A percentile compares a stretch with the other conserved stretches of the same genome.
Evolutionary conservation across 2,329 filamentous ascomycete species (phyloP).

Genomic region (Sporothrix luriei): DNA sequence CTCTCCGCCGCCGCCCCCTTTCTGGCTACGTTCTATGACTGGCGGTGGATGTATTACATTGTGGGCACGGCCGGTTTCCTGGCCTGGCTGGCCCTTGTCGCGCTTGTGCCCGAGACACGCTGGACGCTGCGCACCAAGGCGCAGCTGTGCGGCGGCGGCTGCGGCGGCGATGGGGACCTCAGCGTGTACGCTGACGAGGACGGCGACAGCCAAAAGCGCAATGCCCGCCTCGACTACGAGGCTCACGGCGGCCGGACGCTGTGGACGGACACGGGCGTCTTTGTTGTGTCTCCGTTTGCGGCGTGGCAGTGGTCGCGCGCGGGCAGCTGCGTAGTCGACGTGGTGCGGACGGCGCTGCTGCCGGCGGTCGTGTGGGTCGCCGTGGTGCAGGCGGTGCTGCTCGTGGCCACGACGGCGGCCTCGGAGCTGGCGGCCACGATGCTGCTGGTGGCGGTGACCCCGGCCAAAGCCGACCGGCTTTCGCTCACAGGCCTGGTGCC

Average conservation of each 20-base stretch:
- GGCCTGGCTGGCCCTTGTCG: slow-evolving; percentile 43
- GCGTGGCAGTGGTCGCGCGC: slow-evolving; percentile 40
- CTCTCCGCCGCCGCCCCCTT: slow-evolving; percentile 41
- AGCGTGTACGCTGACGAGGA: slow-evolving; percentile 38
- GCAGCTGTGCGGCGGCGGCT: slow-evolving; percentile 37
- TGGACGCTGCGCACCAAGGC: slow-evolving; percentile 40
- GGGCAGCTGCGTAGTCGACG: slow-evolving; percentile 38
- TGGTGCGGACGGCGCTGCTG: slow-evolving; percentile 42
- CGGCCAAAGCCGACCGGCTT: background rate
- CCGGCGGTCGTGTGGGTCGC: slow-evolving; percentile 44
- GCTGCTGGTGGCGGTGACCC: slow-evolving; percentile 12
- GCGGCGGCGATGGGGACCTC: background rate
- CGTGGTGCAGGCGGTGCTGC: slow-evolving; percentile 40
- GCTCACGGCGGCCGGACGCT: slow-evolving; percentile 39
- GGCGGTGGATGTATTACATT: slow-evolving; percentile 45
- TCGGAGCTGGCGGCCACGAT: slow-evolving; percentile 42
- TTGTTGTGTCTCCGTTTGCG: slow-evolving; percentile 29
- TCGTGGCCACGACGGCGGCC: slow-evolving; percentile 39
- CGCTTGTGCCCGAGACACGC: slow-evolving; percentile 44
- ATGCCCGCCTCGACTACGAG: slow-evolving; percentile 25
- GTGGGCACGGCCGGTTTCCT: slow-evolving; percentile 41
- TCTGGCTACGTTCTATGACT: slow-evolving; percentile 42
- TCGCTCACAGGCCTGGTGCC: slow-evolving; percentile 40
- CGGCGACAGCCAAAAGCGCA: slow-evolving; percentile 8
- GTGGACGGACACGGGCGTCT: slow-evolving; percentile 42